Evolutionary conservation across 2,329 filamentous ascomycete genomes (phyloP), one percentile per base, ranked within the genome.

Genomic region (Penicillium sp.): DNA sequence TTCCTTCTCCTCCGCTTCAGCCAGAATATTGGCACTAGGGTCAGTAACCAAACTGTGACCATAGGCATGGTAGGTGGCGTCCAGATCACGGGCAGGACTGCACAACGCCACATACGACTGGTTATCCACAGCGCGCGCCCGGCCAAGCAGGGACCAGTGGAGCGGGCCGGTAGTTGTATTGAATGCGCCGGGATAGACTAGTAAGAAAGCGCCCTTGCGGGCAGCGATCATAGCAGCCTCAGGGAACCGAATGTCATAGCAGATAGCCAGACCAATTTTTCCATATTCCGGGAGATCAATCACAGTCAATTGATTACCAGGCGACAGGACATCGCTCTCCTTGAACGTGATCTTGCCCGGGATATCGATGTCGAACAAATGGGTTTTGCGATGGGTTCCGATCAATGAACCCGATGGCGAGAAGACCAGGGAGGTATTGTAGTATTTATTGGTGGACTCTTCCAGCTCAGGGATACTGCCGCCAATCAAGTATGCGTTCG

Each of bases 341-440:
- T 85, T 85, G 78, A 99, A 99, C 13, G 79, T 88, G 74, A 99
- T 96, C 79, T 93, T 93, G 60, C 92, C 93, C 0, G 95, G 95
- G 62, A 99, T 98, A 73, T 96, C 89, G 68, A 99, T 99, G 77
- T 98, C 95, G 75, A 99, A 99, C 44, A 99, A 83, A 76, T 99
- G 95, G 44, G 95, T 87, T 79, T 99, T 99, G 67, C 95, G 86
- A 75, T 98, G 93, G 2, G 87, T 90, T 6, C 87, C 91, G n/a
- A 99, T 82, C 48, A 97, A 81, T n/a, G 82, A 73, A 4, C 95
- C 95, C 10, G 82, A 78, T 0, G 92, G 93, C 0, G 82, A 85
- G 75, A 99, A 99, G 8, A 89, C 86, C 47, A 99, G 80, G 27
- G 86, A 89, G 3, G 95, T 98, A 79, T 99, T 99, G 82, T 95